A percentile compares a stretch with the other conserved stretches of the same genome.
Conservation (phyloP, 345 rosid species). For the Camelina laxa region DNA sequence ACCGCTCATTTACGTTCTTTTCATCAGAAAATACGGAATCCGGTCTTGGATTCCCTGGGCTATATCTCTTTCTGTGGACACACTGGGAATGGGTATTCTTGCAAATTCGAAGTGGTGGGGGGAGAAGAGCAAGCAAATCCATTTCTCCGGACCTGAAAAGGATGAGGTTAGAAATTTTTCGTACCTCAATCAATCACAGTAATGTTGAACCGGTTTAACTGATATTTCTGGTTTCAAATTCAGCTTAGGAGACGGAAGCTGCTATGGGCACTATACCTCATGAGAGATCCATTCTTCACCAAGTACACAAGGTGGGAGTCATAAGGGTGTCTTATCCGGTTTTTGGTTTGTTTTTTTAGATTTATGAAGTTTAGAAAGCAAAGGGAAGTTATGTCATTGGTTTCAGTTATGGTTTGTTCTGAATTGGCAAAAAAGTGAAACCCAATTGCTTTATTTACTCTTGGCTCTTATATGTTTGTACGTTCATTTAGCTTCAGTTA, state of each 20-base stretch:
- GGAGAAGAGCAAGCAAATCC: constrained; percentile 48
- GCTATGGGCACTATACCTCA: constrained; percentile 86
- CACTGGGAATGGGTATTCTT: constrained; percentile 61
- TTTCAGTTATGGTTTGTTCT: neutral
- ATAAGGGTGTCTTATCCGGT: neutral
- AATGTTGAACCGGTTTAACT: constrained; percentile 21
- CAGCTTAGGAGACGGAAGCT: constrained; percentile 86
- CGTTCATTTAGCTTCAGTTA: neutral
- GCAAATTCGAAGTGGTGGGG: constrained; percentile 43
- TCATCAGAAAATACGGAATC: constrained; percentile 75
- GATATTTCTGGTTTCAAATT: constrained; percentile 35
- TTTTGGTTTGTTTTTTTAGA: neutral
- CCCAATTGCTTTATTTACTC: neutral
- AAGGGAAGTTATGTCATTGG: neutral
- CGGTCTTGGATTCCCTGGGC: constrained; percentile 96
- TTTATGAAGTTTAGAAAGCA: neutral
- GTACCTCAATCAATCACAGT: neutral
- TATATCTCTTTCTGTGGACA: constrained; percentile 74
- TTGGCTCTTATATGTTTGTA: neutral
- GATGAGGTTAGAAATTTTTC: constrained; percentile 67
- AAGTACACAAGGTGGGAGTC: constrained; percentile 92
- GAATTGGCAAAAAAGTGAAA: neutral
- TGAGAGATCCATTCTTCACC: constrained; percentile 97
- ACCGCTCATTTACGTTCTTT: constrained; percentile 90
- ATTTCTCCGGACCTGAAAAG: constrained; percentile 60